Conservation (phyloP, 352 stramenopile species). For the Pythium biforme region DNA sequence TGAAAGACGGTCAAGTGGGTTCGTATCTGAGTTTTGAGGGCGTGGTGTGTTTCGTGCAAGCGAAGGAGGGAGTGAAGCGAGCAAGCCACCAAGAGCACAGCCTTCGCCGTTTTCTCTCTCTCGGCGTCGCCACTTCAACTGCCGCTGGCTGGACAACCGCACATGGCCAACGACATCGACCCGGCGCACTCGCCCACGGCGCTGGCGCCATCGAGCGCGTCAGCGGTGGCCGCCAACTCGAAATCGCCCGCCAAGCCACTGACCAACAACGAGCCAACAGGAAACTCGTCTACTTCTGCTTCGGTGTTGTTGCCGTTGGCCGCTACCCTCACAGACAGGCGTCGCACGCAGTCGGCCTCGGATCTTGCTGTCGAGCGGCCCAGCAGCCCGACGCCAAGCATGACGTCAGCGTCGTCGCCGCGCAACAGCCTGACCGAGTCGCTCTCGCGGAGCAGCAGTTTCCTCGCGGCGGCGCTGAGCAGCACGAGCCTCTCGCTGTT, state of each 20-base stretch:
- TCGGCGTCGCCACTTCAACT: slow-evolving; percentile 1
- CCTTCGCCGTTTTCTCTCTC: not conserved
- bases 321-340: slow-evolving; percentile 9
- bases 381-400: slow-evolving; percentile 4
- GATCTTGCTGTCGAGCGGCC: slow-evolving; percentile 27
- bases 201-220: slow-evolving; percentile 9
- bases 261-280: not conserved
- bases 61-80: not conserved
- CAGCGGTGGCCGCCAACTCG: not conserved
- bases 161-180: slow-evolving; percentile 31
- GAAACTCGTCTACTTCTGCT: too few relatives aligned
- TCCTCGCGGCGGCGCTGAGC: slow-evolving; percentile 36
- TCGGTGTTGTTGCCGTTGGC: not conserved
- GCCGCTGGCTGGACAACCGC: not conserved
- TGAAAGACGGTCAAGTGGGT: slow-evolving; percentile 9
- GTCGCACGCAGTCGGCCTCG: slow-evolving; percentile 55
- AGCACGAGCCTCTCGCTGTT: slow-evolving; percentile 25
- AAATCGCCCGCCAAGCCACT: not conserved
- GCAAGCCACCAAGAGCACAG: not conserved
- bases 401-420: slow-evolving; percentile 25
- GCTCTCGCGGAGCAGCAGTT: slow-evolving; percentile 44
- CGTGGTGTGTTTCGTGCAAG: not conserved
- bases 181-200: slow-evolving; percentile 11
- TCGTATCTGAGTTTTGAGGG: slow-evolving; percentile 17
- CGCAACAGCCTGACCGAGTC: slow-evolving; percentile 30